phyloP scores from a whole-genome alignment of 257 asterid species.

The Solanum ossicruentum region DNA sequence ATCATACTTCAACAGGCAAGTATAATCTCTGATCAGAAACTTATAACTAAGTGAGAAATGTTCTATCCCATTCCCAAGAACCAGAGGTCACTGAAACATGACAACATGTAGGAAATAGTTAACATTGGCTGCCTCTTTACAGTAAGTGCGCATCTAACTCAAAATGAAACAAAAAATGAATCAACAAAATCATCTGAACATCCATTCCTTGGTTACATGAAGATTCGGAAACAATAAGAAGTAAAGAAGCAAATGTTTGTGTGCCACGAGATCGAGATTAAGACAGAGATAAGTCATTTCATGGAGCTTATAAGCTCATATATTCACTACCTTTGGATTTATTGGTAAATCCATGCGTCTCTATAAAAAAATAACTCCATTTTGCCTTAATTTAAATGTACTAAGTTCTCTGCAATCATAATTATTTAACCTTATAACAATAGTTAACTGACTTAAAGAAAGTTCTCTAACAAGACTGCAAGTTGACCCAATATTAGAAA shows the following conservation, averaged over 20 bases:
- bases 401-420: not conserved
- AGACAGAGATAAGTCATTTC: not conserved
- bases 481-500: not conserved
- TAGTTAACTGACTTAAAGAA: not conserved
- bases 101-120: not conserved
- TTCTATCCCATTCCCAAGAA: not conserved
- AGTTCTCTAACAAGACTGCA: not conserved
- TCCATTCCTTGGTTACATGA: not conserved
- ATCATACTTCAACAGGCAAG: slow-evolving; percentile 8
- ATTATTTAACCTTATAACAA: not conserved
- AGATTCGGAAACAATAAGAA: not conserved
- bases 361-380: not conserved
- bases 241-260: not conserved
- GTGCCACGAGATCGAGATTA: not conserved
- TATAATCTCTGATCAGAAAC: not conserved
- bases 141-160: not conserved
- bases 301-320: not conserved
- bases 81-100: not conserved
- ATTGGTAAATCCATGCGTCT: not conserved
- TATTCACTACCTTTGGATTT: not conserved
- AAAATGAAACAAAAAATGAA: not conserved
- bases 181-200: not conserved
- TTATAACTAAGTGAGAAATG: not conserved
- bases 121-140: not conserved
- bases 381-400: not conserved